These are phyloP conservation scores for Colletotrichum karsti DNA, from an alignment of 2,329 filamentous ascomycete species.

Conservation along the genomic window DNA sequence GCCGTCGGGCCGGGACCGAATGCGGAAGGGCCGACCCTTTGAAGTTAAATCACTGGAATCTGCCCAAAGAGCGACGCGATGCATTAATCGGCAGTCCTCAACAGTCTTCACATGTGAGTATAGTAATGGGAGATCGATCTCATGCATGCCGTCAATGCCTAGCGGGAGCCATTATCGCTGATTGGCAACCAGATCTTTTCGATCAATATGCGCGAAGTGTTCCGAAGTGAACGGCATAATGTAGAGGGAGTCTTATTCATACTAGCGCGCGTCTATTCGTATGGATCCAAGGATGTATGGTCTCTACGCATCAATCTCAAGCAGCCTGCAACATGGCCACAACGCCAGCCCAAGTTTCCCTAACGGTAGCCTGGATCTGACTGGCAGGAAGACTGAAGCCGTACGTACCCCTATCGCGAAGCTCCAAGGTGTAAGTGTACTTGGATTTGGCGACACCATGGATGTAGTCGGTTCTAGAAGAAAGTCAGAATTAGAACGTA, in stretches of 20 bases:
- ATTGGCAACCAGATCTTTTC: too few relatives aligned
- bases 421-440: constrained; percentile 28
- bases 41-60: not conserved
- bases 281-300: too few relatives aligned
- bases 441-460: constrained; percentile 30
- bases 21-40: not conserved
- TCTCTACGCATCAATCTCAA: constrained; percentile 44
- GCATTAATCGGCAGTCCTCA: not conserved
- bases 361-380: constrained; percentile 28
- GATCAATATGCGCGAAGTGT: too few relatives aligned
- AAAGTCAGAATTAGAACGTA: too few relatives aligned
- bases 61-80: not conserved
- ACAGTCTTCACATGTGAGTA: too few relatives aligned
- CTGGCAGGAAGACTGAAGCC: constrained; percentile 27
- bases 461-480: constrained; percentile 31
- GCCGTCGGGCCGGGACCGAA: not conserved
- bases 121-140: too few relatives aligned
- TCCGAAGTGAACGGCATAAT: too few relatives aligned
- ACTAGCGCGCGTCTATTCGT: too few relatives aligned
- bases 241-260: too few relatives aligned
- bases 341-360: constrained; percentile 30
- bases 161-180: too few relatives aligned
- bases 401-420: constrained; percentile 24
- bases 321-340: constrained; percentile 29
- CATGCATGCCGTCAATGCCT: too few relatives aligned